These are phyloP conservation scores for Punica granatum DNA, from an alignment of 345 rosid genomes.

Conservation along the genomic window DNA sequence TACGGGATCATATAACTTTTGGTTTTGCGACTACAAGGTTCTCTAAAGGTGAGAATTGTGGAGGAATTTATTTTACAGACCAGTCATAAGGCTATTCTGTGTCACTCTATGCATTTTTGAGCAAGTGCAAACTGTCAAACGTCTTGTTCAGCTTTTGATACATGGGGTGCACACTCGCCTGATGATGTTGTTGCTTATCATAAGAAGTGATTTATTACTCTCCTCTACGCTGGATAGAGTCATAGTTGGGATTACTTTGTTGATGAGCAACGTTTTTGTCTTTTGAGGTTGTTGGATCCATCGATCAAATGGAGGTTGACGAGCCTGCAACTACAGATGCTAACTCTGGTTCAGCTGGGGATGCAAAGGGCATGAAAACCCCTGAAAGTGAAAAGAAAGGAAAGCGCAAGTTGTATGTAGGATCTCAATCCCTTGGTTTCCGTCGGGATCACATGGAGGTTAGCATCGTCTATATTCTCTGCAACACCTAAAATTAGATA, in stretches of 20 bases:
- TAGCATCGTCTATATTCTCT: constrained; percentile 4
- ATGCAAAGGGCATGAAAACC: constrained; percentile 42
- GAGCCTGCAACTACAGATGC: constrained; percentile 35
- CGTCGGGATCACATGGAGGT: constrained; percentile 98
- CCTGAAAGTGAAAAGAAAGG: constrained; percentile 55
- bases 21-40: background rate
- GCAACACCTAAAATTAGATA: too few relatives aligned
- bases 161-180: background rate
- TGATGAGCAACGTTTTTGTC: background rate
- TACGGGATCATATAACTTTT: background rate
- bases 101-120: background rate
- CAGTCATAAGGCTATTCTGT: background rate
- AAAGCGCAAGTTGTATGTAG: constrained; percentile 74
- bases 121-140: background rate
- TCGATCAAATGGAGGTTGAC: constrained; percentile 89
- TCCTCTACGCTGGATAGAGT: too few relatives aligned
- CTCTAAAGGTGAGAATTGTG: background rate
- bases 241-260: background rate
- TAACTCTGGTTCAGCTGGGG: constrained; percentile 34
- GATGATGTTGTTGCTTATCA: background rate
- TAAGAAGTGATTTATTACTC: background rate
- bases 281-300: constrained; percentile 77
- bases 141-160: background rate
- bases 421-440: constrained; percentile 81
- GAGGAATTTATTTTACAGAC: background rate